Percentiles rank a stretch among this genome's conserved stretches.
These are phyloP conservation scores for Pseudogymnoascus sp. DNA, from an alignment of 2,329 filamentous ascomycete species.

Conservation along the genomic window DNA sequence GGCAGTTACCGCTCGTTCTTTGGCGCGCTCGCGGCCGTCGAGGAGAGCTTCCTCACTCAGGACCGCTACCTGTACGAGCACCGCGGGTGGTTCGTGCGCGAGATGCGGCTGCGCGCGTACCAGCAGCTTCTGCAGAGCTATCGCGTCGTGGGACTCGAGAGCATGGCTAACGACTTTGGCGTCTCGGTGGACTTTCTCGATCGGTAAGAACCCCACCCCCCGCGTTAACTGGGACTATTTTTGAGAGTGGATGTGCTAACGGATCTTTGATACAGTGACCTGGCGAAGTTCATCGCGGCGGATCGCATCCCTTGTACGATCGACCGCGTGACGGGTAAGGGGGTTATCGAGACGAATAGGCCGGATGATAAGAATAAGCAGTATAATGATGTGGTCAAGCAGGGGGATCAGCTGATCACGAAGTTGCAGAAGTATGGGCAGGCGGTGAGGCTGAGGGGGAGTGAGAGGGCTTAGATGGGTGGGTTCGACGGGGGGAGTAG, in stretches of 20 bases:
- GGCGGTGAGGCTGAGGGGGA: constrained; percentile 85
- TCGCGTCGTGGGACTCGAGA: constrained; percentile 89
- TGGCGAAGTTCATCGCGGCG: constrained; percentile 93
- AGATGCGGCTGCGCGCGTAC: constrained; percentile 95
- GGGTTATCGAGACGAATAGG: constrained; percentile 95
- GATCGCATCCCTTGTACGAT: constrained; percentile 95
- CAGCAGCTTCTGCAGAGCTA: constrained; percentile 97
- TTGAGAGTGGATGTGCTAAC: constrained; percentile 12
- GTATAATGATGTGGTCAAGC: constrained; percentile 95
- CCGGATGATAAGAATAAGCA: constrained; percentile 99
- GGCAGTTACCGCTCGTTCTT: constrained; percentile 96
- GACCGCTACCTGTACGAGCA: constrained; percentile 96
- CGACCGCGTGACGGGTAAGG: constrained; percentile 90
- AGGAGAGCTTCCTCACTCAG: constrained; percentile 87
- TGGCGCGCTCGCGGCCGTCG: constrained; percentile 75
- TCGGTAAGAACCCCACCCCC: constrained; percentile 48
- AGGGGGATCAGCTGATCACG: constrained; percentile 94
- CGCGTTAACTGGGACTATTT: background rate
- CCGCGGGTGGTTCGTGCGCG: constrained; percentile 91
- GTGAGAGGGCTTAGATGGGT: constrained; percentile 66
- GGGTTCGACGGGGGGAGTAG: background rate
- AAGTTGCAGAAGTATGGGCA: constrained; percentile 99
- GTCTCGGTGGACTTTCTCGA: constrained; percentile 95
- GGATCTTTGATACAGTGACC: constrained; percentile 50
- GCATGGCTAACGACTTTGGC: constrained; percentile 95